Base-by-base conservation (phyloP, 148 eudicot species). In the Rhododendron williamsianum region DNA sequence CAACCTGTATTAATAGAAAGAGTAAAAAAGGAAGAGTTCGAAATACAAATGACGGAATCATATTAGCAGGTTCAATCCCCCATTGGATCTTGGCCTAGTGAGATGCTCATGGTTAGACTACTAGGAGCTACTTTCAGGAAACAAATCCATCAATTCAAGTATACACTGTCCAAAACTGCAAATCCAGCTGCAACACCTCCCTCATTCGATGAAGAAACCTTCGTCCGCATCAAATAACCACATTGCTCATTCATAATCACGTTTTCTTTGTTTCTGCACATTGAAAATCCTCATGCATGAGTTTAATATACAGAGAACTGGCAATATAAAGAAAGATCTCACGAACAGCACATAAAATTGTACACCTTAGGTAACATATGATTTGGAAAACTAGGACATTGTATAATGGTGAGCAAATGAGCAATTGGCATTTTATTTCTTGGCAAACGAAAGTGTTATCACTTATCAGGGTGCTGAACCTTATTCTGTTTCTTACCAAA, bases 111-210 rank as follows among this genome's bases (percentile, higher is more conserved):
- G 49, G 49, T 67, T 48, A 18, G 30, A 49, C 23, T 2, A 27
- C 18, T n/a, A 18, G 51, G 65, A 36, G 81, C 46, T 43, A 25
- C 23, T n/a, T 30, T 38, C 4, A 86, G 71, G 73, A 30, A 73
- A 81, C 38, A 38, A 45, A 18, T 19, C 38, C 27, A 27, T 90
- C 86, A 94, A 79, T 86, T 87, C 87, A 95, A 83, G 89, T 94
- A 96, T 49, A 96, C 81, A 90, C 99, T 93, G 87, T 96, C 98
- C 84, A 96, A 89, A 88, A 96, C 99, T 38, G 98, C 99, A 83
- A 92, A 95, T 60, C 99, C 99, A 78, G 99, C 98, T 33, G 96
- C 98, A 88, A 96, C 99, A 9, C 99, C 99, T 36, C 99, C 99
- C 80, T 96, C 99, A 73, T 96, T 89, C 63, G 99, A 96, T 21